Conservation (phyloP, 2,329 filamentous ascomycete species). For the Aspergillus quadricinctus region DNA sequence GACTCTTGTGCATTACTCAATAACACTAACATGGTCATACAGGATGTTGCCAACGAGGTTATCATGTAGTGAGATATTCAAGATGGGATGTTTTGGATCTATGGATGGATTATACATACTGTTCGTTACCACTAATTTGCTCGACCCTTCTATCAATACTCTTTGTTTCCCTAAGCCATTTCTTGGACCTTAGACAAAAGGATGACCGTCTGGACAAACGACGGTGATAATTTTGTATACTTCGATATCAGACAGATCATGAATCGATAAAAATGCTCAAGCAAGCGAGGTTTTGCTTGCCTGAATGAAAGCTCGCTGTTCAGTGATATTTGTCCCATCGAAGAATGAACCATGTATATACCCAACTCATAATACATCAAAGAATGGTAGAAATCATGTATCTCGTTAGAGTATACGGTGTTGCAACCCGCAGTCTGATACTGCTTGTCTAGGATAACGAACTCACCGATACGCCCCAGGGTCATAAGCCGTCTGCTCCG, state of each 20-base stretch:
- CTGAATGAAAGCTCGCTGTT: no score
- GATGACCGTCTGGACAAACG: no score
- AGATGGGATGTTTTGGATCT: conserved; percentile 5
- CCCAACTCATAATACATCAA: background rate
- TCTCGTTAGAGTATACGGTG: background rate
- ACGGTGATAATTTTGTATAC: no score
- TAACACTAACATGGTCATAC: conserved; percentile 2
- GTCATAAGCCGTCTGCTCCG: conserved; percentile 35
- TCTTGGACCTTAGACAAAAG: no score
- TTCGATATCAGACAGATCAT: no score
- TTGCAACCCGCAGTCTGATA: background rate
- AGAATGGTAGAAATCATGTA: background rate
- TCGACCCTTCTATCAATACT: background rate
- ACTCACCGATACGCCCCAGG: conserved; percentile 28
- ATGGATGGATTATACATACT: conserved; percentile 15
- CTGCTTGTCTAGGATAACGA: background rate
- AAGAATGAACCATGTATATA: background rate
- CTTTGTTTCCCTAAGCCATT: background rate
- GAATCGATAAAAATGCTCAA: no score
- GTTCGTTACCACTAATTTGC: background rate
- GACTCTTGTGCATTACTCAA: background rate
- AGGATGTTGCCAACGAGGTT: conserved; percentile 55
- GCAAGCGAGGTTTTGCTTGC: no score
- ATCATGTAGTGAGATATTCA: conserved; percentile 67
- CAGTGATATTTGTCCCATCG: no score